Evolutionary conservation across 495 filamentous ascomycete species (phyloP).

Genomic region (Thermothielavioides terrestris): DNA sequence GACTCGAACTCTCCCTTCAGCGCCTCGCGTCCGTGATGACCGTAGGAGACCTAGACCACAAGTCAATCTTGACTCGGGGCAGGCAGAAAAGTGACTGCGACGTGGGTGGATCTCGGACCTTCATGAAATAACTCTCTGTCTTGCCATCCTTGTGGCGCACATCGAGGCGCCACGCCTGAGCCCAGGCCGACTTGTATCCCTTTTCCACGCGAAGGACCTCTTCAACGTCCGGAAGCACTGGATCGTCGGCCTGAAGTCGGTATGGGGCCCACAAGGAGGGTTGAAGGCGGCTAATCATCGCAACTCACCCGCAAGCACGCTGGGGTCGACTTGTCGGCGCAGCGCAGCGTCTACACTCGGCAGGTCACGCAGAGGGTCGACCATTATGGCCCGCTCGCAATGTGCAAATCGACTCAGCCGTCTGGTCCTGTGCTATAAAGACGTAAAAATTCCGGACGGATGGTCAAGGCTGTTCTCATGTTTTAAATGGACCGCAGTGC

Average conservation of each 20-base stretch:
- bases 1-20: conserved; percentile 25
- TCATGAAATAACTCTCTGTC: conserved; percentile 27
- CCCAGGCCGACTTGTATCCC: conserved; percentile 20
- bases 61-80: too few relatives aligned
- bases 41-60: conserved; percentile 17
- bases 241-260: too few relatives aligned
- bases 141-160: conserved; percentile 13
- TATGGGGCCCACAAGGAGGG: too few relatives aligned
- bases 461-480: too few relatives aligned
- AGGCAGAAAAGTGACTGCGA: neutral
- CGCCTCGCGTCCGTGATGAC: conserved; percentile 17
- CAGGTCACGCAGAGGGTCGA: neutral
- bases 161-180: conserved; percentile 14
- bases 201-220: conserved; percentile 11
- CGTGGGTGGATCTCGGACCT: conserved; percentile 11
- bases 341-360: too few relatives aligned
- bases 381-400: too few relatives aligned
- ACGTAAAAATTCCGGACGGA: too few relatives aligned
- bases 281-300: too few relatives aligned
- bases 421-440: too few relatives aligned
- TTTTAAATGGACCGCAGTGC: too few relatives aligned
- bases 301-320: neutral
- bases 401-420: too few relatives aligned
- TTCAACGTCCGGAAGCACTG: conserved; percentile 18
- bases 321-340: neutral